These are phyloP conservation scores for Sporothrix protearum DNA, from an alignment of 2,329 filamentous ascomycete genomes.

Conservation along the genomic window DNA sequence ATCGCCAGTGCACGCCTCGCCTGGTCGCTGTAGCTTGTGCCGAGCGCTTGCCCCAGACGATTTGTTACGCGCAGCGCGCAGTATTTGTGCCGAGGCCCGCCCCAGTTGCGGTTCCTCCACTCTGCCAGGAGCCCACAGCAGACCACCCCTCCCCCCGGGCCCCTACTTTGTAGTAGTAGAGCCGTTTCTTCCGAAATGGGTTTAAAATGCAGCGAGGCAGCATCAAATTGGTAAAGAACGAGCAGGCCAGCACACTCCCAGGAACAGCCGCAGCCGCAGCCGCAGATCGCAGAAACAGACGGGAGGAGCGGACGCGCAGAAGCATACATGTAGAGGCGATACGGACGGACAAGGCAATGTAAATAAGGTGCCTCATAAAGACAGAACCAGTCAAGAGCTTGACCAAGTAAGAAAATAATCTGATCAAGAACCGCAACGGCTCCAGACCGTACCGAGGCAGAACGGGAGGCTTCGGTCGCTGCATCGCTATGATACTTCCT, in stretches of 20 bases:
- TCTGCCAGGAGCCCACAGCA: not conserved
- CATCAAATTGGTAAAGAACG: not conserved
- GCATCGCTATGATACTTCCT: too few species aligned
- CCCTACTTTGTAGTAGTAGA: not conserved
- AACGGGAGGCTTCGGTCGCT: too few species aligned
- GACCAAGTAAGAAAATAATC: not conserved
- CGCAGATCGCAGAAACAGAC: not conserved
- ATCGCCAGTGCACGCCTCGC: constrained; percentile 3
- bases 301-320: not conserved
- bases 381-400: not conserved
- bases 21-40: constrained; percentile 17
- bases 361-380: not conserved
- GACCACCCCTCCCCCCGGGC: too few species aligned
- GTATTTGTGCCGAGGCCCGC: constrained; percentile 18
- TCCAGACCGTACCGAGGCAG: not conserved
- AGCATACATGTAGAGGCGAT: not conserved
- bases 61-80: not conserved
- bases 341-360: not conserved
- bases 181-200: constrained; percentile 4
- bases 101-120: not conserved
- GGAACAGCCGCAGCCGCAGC: constrained; percentile 1
- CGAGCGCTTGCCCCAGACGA: constrained; percentile 5
- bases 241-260: not conserved
- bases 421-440: not conserved
- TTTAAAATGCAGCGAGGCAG: not conserved